Conservation (phyloP, 2,329 filamentous ascomycete species). For the Rhytidhysteron rufulum region DNA sequence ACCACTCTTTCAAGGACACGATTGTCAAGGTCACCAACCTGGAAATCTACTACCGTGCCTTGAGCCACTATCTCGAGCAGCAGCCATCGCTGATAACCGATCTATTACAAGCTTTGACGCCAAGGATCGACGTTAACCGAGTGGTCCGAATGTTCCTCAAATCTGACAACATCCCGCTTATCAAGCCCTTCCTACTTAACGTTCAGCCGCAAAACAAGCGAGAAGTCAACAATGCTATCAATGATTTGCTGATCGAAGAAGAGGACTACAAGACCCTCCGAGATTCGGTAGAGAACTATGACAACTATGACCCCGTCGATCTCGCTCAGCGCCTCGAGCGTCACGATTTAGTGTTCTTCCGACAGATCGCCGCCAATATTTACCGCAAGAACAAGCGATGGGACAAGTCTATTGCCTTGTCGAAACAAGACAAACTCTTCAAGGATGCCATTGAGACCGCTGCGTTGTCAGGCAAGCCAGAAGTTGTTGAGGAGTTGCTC, state of each 20-base stretch:
- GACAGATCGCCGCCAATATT: slow-evolving; percentile 95
- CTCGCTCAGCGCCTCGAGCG: slow-evolving; percentile 90
- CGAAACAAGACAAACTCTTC: slow-evolving; percentile 99
- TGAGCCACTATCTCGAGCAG: slow-evolving; percentile 97
- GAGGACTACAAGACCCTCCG: slow-evolving; percentile 98
- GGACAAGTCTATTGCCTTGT: slow-evolving; percentile 97
- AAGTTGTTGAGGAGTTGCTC: slow-evolving; percentile 92
- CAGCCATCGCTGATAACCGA: slow-evolving; percentile 96
- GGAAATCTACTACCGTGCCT: slow-evolving; percentile 96
- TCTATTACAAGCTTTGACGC: slow-evolving; percentile 83
- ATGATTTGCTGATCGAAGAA: slow-evolving; percentile 95
- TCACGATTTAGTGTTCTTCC: slow-evolving; percentile 98
- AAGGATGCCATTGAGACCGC: slow-evolving; percentile 99
- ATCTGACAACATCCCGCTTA: slow-evolving; percentile 94
- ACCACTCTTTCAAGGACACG: slow-evolving; percentile 99
- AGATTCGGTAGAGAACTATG: slow-evolving; percentile 96
- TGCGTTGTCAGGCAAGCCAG: slow-evolving; percentile 82
- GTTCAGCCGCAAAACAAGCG: slow-evolving; percentile 98
- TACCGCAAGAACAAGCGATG: slow-evolving; percentile 99
- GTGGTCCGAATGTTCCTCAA: slow-evolving; percentile 99
- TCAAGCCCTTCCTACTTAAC: slow-evolving; percentile 97
- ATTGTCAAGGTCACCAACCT: slow-evolving; percentile 96
- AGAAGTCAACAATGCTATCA: slow-evolving; percentile 95
- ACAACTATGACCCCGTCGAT: slow-evolving; percentile 96
- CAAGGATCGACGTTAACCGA: slow-evolving; percentile 94